Base-by-base conservation (phyloP, 768 basidiomycete genomes). In the Omphalotus guepiniiformis region DNA sequence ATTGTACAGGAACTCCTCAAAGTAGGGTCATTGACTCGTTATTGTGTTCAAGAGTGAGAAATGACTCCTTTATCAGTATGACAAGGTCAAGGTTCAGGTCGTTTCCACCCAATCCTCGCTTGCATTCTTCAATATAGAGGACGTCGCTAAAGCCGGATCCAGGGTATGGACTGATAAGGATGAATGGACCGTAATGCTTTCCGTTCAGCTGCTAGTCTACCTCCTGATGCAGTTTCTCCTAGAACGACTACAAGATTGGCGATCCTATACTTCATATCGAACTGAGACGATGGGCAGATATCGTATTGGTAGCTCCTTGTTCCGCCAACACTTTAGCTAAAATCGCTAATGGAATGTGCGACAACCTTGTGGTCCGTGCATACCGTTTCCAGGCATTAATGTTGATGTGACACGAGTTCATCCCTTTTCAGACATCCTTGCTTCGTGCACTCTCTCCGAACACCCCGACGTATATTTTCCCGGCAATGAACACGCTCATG, bases 401-500 rank as follows among this genome's bases (percentile, higher is more conserved):
- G 6, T 13, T 8, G 15, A 21, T 23, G 5, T 16, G 13, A 22
- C 26, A 15, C 12, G 8, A 9, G 13, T 16, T 26, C 28, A 19
- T 16, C 35, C 38, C 22, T 16, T 19, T 26, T 37, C 19, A 86
- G 85, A 85, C 82, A 9, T 86, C 92, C 12, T 75, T 96, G 3
- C 76, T 96, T 51, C 82, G 92, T 18, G 94, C 92, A 0, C 70
- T 95, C 0, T 73, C 88, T 2, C 89, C 93, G 0, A 74, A 78
- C 5, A 96, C 91, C 0, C 88, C 88, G 6, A 93, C 91, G 6
- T 92, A 86, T 58, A 66, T 97, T 29, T 98, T 94, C 60, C 95
- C 95, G 1, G 96, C 95, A 0, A 99, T 98, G 95, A 99, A 99
- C 64, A 98, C 96, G 3, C 72, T 91, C 54, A 99, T 99, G 95